Base-by-base conservation (phyloP, 352 stramenopile genomes). In the Phytophthora hybrid region DNA sequence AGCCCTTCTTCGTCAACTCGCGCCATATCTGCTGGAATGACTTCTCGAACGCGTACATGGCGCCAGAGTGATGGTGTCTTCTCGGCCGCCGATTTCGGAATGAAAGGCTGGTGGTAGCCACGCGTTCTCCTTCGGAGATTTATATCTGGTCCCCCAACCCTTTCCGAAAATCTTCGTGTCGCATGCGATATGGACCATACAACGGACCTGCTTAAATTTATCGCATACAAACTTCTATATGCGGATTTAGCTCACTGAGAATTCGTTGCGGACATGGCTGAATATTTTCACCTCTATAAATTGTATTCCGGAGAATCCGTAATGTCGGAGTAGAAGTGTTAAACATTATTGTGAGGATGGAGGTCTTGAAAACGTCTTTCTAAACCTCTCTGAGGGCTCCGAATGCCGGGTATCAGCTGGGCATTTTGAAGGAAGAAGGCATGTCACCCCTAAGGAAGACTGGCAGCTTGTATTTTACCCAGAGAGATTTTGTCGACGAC, bases 141-240 rank as follows among this genome's bases (percentile, higher is more conserved):
- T 52, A 70, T 63, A 70, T 63, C 53, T 51, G 26, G 14, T 31
- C 41, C 41, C 41, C 31, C 47, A 59, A 46, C 53, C 19, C n/a
- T 8, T 63, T 63, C 29, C 39, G 8, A 37, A 32, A 59, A 59
- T 52, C 26, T 5, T 69, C 41, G 44, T 63, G 63, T 70, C 63
- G 18, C 54, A 63, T 49, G 4, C 5, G 53, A 70, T 16, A 58
- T 34, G 34, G 41, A 57, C 39, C 26, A 16, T 70, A 63, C 54
- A 70, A 2, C 11, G 29, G n/a, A 51, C 29, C 63, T 63, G 53
- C 16, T 44, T 32, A 63, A 57, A 59, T 59, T 58, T 70, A 53
- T 57, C 62, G 31, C 39, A 62, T 62, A 69, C 63, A 62, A 69
- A 62, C 29, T 52, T 63, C 23, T 57, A 63, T 69, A 69, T 69